Evolutionary conservation across 2,329 filamentous ascomycete species (phyloP).

Genomic region (Biscogniauxia marginata): DNA sequence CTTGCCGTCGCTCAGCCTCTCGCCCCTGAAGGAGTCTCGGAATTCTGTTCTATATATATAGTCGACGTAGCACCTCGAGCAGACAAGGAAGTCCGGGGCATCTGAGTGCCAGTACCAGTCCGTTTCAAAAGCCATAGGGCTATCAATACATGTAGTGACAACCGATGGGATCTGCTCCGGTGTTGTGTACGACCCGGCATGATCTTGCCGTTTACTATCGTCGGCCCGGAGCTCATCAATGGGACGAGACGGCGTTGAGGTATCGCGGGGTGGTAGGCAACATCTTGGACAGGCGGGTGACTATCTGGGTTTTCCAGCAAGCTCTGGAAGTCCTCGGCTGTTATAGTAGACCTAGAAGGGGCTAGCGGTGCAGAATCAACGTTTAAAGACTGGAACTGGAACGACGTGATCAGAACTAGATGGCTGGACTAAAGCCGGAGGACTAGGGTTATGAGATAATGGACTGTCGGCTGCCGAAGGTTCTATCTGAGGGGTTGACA

Average conservation of each 20-base stretch:
- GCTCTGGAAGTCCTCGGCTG: background rate
- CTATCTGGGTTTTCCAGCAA: too few relatives aligned
- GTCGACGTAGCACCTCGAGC: constrained; percentile 41
- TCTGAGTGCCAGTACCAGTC: constrained; percentile 39
- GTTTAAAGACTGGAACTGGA: constrained; percentile 8
- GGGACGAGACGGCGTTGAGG: background rate
- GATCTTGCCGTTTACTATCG: background rate
- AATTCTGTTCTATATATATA: constrained; percentile 35
- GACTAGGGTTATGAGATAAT: background rate
- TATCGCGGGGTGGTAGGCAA: too few relatives aligned
- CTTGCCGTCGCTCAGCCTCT: constrained; percentile 22
- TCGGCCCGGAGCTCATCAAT: background rate
- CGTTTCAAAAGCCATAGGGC: constrained; percentile 27
- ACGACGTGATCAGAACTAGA: constrained; percentile 1
- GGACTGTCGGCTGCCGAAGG: background rate
- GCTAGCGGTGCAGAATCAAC: background rate
- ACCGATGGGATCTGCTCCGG: constrained; percentile 13
- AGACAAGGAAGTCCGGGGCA: constrained; percentile 37
- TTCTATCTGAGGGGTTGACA: background rate
- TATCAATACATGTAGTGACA: constrained; percentile 31
- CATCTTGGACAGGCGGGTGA: background rate
- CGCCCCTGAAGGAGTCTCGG: constrained; percentile 27
- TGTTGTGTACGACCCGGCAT: background rate
- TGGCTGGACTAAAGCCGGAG: background rate
- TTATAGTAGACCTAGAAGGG: background rate